These are phyloP conservation scores for Paragyromitra xinjiangensis DNA, from an alignment of 495 filamentous ascomycete genomes.

Conservation along the genomic window DNA sequence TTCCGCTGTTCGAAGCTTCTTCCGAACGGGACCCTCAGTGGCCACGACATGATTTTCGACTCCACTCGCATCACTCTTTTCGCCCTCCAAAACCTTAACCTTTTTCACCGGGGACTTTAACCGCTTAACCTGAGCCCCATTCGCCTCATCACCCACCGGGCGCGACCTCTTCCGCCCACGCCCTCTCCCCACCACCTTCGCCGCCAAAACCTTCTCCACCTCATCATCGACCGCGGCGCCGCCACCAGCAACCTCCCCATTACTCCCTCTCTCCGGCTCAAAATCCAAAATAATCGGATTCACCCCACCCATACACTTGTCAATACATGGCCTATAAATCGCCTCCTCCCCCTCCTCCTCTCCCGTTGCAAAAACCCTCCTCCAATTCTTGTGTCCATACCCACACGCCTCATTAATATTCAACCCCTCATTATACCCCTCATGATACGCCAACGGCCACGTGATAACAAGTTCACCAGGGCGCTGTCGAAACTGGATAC, in stretches of 20 bases:
- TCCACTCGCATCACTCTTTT: background rate
- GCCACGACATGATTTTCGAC: background rate
- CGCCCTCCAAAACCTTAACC: background rate
- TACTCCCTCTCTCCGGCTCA: slow-evolving; percentile 1
- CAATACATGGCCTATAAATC: slow-evolving; percentile 43
- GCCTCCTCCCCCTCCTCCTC: slow-evolving; percentile 36
- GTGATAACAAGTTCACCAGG: slow-evolving; percentile 55
- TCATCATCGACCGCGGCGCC: slow-evolving; percentile 1
- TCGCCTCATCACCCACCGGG: background rate
- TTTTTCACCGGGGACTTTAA: background rate
- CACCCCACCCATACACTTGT: slow-evolving; percentile 34
- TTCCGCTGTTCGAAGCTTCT: background rate
- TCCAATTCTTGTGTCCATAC: slow-evolving; percentile 53
- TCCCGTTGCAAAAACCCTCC: slow-evolving; percentile 42
- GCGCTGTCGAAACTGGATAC: slow-evolving; percentile 50
- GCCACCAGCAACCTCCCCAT: background rate
- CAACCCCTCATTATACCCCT: slow-evolving; percentile 56
- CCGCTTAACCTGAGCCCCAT: background rate
- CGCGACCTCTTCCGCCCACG: slow-evolving; percentile 1
- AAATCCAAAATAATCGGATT: slow-evolving; percentile 45
- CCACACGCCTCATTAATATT: slow-evolving; percentile 57
- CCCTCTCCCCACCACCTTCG: background rate
- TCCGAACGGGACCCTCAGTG: background rate
- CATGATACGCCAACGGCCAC: slow-evolving; percentile 56
- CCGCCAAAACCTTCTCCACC: background rate